These are phyloP conservation scores for Russula sp. DNA, from an alignment of 768 basidiomycete genomes.

Conservation along the genomic window DNA sequence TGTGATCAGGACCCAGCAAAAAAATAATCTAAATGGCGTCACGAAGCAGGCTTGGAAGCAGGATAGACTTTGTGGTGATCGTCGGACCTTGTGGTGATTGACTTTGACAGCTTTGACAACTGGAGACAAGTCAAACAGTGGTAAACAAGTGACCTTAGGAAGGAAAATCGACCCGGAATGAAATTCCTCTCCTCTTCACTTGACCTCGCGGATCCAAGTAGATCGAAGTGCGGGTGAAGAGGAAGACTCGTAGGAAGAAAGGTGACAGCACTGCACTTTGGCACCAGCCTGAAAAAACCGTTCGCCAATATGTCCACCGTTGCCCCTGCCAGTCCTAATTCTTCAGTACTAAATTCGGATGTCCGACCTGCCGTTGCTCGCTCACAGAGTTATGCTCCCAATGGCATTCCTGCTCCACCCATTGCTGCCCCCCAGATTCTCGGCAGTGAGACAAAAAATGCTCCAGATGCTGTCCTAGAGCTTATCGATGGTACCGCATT, in stretches of 20 bases:
- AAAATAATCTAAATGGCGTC: too few relatives aligned
- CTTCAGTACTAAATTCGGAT: slow-evolving; percentile 6
- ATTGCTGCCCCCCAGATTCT: slow-evolving; percentile 38
- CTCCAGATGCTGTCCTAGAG: slow-evolving; percentile 73
- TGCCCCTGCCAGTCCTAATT: background rate
- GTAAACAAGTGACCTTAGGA: slow-evolving; percentile 4
- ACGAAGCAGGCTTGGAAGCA: too few relatives aligned
- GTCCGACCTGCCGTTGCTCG: slow-evolving; percentile 48
- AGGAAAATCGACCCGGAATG: background rate
- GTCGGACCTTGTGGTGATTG: too few relatives aligned
- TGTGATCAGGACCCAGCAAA: too few relatives aligned
- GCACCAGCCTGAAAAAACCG: slow-evolving; percentile 4
- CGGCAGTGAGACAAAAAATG: slow-evolving; percentile 21
- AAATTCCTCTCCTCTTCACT: slow-evolving; percentile 26
- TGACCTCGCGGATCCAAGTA: slow-evolving; percentile 10
- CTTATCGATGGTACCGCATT: slow-evolving; percentile 86
- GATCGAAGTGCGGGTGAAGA: slow-evolving; percentile 25
- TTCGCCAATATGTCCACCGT: slow-evolving; percentile 10
- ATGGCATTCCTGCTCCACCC: slow-evolving; percentile 39
- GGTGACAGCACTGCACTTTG: too few relatives aligned
- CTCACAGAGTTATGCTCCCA: slow-evolving; percentile 42
- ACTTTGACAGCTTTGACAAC: too few relatives aligned
- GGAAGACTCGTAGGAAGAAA: slow-evolving; percentile 11
- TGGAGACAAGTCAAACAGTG: slow-evolving; percentile 5
- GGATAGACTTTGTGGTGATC: too few relatives aligned